Conservation (phyloP, 2,329 filamentous ascomycete species). For the Xylariaceae sp. region DNA sequence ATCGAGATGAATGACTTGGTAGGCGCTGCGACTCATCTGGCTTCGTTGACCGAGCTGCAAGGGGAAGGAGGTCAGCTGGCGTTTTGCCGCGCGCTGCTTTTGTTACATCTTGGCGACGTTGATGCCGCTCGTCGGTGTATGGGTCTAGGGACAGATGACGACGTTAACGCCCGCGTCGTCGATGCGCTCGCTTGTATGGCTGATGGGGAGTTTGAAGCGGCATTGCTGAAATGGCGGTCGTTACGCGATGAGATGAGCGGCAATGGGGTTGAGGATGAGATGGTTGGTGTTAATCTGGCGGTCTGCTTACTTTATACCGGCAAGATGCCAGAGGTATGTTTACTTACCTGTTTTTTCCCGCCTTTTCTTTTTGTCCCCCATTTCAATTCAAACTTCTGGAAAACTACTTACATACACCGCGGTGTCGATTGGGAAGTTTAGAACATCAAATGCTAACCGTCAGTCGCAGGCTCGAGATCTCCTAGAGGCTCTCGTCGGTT, state of each 20-base stretch:
- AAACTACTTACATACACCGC: not conserved
- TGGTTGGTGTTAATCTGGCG: constrained; percentile 75
- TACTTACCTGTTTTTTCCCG: not conserved
- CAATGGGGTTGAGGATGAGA: constrained; percentile 49
- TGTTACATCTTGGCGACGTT: constrained; percentile 73
- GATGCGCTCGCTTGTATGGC: constrained; percentile 70
- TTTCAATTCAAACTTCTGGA: too few species aligned
- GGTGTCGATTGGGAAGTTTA: constrained; percentile 6
- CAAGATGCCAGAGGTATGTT: constrained; percentile 60
- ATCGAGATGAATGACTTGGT: constrained; percentile 85
- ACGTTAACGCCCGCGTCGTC: constrained; percentile 43
- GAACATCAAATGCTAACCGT: not conserved
- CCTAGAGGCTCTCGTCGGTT: constrained; percentile 60
- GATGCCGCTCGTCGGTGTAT: constrained; percentile 58
- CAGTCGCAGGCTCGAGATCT: constrained; percentile 53
- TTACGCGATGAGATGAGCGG: constrained; percentile 43
- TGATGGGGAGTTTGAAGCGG: constrained; percentile 63
- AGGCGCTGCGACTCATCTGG: constrained; percentile 69
- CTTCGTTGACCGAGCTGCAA: constrained; percentile 43
- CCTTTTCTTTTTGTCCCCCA: not conserved
- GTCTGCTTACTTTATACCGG: constrained; percentile 81
- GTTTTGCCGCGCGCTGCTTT: constrained; percentile 59
- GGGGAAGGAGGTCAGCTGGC: constrained; percentile 36
- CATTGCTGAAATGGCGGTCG: constrained; percentile 55
- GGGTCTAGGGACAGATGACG: not conserved